Percentiles rank a stretch among this genome's conserved stretches.
Conservation (phyloP, 1,284 basidiomycete genomes). For the Ceratobasidium sp. region DNA sequence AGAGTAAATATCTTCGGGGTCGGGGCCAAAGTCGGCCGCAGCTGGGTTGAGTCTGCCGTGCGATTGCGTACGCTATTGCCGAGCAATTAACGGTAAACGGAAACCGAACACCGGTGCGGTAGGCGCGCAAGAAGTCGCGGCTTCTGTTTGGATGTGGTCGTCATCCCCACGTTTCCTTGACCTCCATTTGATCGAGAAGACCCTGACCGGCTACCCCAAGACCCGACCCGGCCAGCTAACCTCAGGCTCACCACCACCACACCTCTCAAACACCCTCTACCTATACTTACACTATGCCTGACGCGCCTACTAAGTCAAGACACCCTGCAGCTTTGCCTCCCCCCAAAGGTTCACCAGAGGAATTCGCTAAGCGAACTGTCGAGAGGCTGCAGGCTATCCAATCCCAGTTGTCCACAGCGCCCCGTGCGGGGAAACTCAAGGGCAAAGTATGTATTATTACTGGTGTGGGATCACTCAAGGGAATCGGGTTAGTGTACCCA, state of each 20-base stretch:
- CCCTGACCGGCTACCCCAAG: conserved; percentile 25
- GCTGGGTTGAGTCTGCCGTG: not conserved
- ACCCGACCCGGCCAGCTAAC: conserved; percentile 14
- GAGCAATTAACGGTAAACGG: not conserved
- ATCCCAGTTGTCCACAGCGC: conserved; percentile 71
- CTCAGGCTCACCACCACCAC: conserved; percentile 10
- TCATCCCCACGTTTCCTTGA: not conserved
- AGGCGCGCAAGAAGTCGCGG: no score
- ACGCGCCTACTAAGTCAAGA: conserved; percentile 36
- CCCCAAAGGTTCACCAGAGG: conserved; percentile 23
- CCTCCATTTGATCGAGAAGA: not conserved
- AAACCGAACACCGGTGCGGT: not conserved
- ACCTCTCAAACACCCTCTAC: not conserved
- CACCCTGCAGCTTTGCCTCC: conserved; percentile 38
- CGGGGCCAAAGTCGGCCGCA: not conserved
- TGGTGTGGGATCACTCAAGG: conserved; percentile 84
- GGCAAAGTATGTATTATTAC: conserved; percentile 93
- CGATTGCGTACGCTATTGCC: not conserved
- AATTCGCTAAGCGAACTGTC: conserved; percentile 63
- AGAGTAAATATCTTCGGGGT: not conserved
- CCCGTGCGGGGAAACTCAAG: conserved; percentile 71
- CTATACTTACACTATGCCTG: conserved; percentile 27
- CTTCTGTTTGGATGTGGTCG: not conserved
- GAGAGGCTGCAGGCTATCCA: conserved; percentile 77
- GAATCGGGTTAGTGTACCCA: conserved; percentile 77